phyloP scores from a whole-genome alignment of 2,329 filamentous ascomycete species.

The Penicillium sp. region DNA sequence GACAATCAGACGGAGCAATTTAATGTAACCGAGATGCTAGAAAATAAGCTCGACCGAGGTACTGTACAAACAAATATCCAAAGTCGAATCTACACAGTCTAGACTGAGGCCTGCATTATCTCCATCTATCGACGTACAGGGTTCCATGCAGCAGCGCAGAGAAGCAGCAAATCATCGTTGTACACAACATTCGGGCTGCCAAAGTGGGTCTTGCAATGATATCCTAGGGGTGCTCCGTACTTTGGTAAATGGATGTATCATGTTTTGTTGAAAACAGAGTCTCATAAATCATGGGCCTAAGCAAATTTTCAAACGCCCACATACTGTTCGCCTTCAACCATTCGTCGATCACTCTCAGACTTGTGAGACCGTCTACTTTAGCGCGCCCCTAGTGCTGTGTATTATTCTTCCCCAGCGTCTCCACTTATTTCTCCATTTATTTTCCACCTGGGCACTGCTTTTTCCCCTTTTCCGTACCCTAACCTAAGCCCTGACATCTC shows the following conservation, averaged over 20 bases:
- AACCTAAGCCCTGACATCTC: conserved; percentile 14
- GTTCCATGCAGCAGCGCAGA: conserved; percentile 15
- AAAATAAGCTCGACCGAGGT: not conserved
- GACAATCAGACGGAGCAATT: not conserved
- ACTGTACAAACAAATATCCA: not conserved
- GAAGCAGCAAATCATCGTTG: conserved; percentile 24
- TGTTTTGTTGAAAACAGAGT: not conserved
- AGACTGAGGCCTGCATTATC: not conserved
- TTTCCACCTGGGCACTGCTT: conserved; percentile 5
- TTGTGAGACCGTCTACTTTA: conserved; percentile 23
- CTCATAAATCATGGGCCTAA: not conserved
- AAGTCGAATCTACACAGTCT: not conserved
- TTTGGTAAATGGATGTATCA: not conserved
- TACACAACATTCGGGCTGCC: conserved; percentile 22
- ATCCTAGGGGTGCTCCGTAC: conserved; percentile 1
- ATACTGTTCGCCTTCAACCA: conserved; percentile 6
- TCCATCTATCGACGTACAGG: conserved; percentile 7
- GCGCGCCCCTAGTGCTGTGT: conserved; percentile 21
- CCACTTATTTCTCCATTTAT: conserved; percentile 9
- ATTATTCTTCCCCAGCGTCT: conserved; percentile 16
- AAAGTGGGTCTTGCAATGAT: conserved; percentile 17
- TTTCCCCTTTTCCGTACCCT: conserved; percentile 3
- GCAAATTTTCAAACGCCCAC: conserved; percentile 15
- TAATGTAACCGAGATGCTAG: not conserved
- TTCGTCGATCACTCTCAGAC: conserved; percentile 22